phyloP scores from a whole-genome alignment of 2,329 filamentous ascomycete genomes.

The Trichoderma sp. region DNA sequence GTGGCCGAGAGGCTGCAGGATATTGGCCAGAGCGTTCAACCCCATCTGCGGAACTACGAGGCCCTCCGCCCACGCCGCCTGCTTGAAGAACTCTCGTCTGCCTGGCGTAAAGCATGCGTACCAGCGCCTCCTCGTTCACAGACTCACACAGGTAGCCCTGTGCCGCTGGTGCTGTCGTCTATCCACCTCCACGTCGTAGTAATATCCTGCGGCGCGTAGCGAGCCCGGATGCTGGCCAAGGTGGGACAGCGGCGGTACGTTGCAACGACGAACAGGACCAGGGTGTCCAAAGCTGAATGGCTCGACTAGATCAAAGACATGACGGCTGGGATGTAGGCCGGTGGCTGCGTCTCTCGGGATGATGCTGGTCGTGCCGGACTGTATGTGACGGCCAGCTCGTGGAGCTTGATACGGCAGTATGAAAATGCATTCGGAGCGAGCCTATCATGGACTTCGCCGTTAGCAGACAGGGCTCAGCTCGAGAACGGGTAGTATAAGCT shows the following conservation, averaged over 20 bases:
- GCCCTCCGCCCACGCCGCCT: background rate
- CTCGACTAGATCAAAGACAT: constrained; percentile 8
- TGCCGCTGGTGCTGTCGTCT: background rate
- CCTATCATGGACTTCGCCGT: background rate
- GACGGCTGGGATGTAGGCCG: background rate
- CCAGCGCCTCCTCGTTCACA: constrained; percentile 7
- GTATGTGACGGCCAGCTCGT: background rate
- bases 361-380: background rate
- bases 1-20: background rate
- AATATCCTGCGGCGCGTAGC: constrained; percentile 1
- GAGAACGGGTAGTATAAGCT: background rate
- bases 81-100: constrained; percentile 10
- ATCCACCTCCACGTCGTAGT: background rate
- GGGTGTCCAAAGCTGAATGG: constrained; percentile 1
- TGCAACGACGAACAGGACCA: constrained; percentile 1
- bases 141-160: background rate
- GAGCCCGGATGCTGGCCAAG: background rate
- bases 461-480: background rate
- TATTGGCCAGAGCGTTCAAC: background rate
- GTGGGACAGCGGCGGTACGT: constrained; percentile 4
- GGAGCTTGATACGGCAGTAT: constrained; percentile 4
- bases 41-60: background rate
- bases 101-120: constrained; percentile 3
- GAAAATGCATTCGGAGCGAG: constrained; percentile 16
- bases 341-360: background rate